A percentile compares a stretch with the other conserved stretches of the same genome.
Evolutionary conservation across 345 rosid genomes (phyloP).

Genomic region (Rhizophora mangle): DNA sequence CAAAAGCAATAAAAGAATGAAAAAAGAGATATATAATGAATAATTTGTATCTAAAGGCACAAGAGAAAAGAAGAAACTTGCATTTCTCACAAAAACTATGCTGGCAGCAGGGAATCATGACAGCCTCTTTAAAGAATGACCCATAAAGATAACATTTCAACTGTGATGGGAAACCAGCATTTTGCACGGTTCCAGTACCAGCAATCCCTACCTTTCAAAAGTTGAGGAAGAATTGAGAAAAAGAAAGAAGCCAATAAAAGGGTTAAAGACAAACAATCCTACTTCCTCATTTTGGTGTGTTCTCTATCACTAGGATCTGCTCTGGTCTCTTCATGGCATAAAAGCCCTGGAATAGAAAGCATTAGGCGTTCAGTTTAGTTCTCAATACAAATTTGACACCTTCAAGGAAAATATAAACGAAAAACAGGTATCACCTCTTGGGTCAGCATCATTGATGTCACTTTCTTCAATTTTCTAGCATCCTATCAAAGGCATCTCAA

Average conservation of each 20-base stretch:
- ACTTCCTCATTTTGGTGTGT: constrained; percentile 24
- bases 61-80: constrained; percentile 24
- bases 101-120: constrained; percentile 63
- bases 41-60: not conserved
- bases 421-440: constrained; percentile 25
- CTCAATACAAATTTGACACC: not conserved
- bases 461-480: constrained; percentile 28
- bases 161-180: constrained; percentile 35
- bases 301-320: constrained; percentile 22
- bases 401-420: not conserved
- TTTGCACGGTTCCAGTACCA: constrained; percentile 21
- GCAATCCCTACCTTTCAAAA: constrained; percentile 19
- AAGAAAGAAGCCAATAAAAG: constrained; percentile 1
- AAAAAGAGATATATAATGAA: not conserved
- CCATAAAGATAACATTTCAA: constrained; percentile 45
- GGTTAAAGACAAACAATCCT: constrained; percentile 3
- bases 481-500: constrained; percentile 22
- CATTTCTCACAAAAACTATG: constrained; percentile 53
- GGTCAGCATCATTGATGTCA: constrained; percentile 25
- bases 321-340: constrained; percentile 10
- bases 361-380: constrained; percentile 6
- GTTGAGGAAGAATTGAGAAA: constrained; percentile 5
- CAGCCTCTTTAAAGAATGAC: constrained; percentile 42
- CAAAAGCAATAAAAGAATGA: too few species aligned
- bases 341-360: constrained; percentile 16